A percentile compares a stretch with the other conserved stretches of the same genome.
Conservation (phyloP, 108 stramenopile species). For the Nitzschia sp. region DNA sequence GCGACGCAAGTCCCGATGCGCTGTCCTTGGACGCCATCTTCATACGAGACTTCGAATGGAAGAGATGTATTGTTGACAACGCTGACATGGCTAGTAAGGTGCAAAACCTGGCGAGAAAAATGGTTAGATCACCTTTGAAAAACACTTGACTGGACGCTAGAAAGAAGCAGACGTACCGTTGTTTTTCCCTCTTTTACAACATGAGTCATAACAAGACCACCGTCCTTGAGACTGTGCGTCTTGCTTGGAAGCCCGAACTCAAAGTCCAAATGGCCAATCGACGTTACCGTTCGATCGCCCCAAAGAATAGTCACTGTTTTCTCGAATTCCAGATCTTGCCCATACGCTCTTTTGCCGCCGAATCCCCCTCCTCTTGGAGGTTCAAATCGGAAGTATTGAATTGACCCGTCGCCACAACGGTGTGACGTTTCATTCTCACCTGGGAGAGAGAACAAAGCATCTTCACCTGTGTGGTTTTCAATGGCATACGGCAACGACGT, state of each 20-base stretch:
- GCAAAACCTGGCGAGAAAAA: slow-evolving; percentile 78
- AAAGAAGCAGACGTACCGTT: slow-evolving; percentile 72
- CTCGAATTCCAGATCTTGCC: slow-evolving; percentile 68
- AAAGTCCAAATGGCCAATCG: slow-evolving; percentile 24
- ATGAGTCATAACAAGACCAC: slow-evolving; percentile 48
- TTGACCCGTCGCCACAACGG: slow-evolving; percentile 46
- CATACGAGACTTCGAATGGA: slow-evolving; percentile 52
- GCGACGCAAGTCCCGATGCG: slow-evolving; percentile 21
- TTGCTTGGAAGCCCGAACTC: slow-evolving; percentile 46
- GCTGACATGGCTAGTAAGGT: slow-evolving; percentile 67
- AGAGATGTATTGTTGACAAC: slow-evolving; percentile 61
- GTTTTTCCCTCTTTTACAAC: slow-evolving; percentile 77
- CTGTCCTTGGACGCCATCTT: not conserved
- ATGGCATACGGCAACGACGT: slow-evolving; percentile 78
- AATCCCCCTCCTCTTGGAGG: slow-evolving; percentile 59
- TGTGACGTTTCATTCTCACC: slow-evolving; percentile 26
- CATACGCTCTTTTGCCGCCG: slow-evolving; percentile 77
- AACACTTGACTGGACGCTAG: too few relatives aligned
- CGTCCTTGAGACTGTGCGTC: slow-evolving; percentile 47
- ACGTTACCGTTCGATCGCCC: not conserved
- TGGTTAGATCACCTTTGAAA: not conserved
- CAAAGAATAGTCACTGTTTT: slow-evolving; percentile 52
- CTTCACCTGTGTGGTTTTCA: slow-evolving; percentile 75
- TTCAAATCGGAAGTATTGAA: slow-evolving; percentile 79
- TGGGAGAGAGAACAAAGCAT: slow-evolving; percentile 49